phyloP scores from a whole-genome alignment of 495 filamentous ascomycete genomes.

The Aspergillus sparsus region DNA sequence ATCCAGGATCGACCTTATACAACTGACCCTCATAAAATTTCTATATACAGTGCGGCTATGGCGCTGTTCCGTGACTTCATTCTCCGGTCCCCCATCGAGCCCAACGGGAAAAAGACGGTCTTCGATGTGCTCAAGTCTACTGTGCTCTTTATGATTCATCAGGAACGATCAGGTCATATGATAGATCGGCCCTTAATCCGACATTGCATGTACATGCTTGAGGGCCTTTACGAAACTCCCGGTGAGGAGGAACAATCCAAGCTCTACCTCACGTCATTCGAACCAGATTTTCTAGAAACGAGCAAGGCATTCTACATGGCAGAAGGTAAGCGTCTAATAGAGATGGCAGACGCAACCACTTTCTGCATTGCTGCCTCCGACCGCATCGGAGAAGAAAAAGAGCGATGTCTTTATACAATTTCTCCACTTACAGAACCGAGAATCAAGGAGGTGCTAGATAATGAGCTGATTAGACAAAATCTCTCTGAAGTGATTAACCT shows the following conservation, averaged over 20 bases:
- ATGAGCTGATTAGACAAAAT: conserved; percentile 72
- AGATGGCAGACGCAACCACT: conserved; percentile 73
- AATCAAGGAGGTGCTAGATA: conserved; percentile 75
- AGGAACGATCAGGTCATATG: conserved; percentile 88
- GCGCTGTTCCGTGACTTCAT: conserved; percentile 84
- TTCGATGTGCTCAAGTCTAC: conserved; percentile 75
- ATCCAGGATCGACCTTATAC: conserved; percentile 73
- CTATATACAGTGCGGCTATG: conserved; percentile 82
- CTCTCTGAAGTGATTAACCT: conserved; percentile 80
- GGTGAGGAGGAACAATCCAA: conserved; percentile 69
- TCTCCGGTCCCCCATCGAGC: conserved; percentile 54
- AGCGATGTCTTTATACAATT: conserved; percentile 77
- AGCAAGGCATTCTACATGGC: conserved; percentile 72
- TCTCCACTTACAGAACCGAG: conserved; percentile 68
- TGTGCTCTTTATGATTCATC: conserved; percentile 84
- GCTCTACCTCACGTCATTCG: conserved; percentile 82
- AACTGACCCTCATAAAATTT: conserved; percentile 67
- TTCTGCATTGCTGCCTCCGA: conserved; percentile 79
- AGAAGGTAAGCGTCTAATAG: conserved; percentile 73
- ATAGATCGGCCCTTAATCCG: conserved; percentile 83
- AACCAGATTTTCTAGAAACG: conserved; percentile 69
- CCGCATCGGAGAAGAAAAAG: conserved; percentile 76
- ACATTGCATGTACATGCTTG: conserved; percentile 86
- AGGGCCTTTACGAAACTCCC: conserved; percentile 80
- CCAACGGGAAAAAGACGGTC: conserved; percentile 50